These are phyloP conservation scores for Papiliotrema nemorosa DNA, from an alignment of 1,284 basidiomycete genomes.

Conservation along the genomic window DNA sequence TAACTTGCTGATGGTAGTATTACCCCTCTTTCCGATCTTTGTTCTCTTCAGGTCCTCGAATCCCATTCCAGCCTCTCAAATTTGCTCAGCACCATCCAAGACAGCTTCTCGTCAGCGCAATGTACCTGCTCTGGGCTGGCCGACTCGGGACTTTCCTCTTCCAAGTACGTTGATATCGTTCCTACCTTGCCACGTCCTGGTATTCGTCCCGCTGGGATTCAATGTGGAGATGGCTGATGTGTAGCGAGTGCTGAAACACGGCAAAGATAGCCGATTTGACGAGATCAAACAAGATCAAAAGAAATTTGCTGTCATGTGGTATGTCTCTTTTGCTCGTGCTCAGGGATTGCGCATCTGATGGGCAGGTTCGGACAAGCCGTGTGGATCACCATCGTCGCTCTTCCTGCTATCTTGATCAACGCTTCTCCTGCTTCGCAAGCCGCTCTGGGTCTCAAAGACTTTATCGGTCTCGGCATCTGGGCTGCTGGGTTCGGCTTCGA, in stretches of 20 bases:
- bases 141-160: slow-evolving; percentile 64
- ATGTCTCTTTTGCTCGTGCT: slow-evolving; percentile 1
- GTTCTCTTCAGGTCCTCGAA: slow-evolving; percentile 9
- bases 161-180: slow-evolving; percentile 48
- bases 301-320: slow-evolving; percentile 64
- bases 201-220: not conserved
- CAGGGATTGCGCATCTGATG: not conserved
- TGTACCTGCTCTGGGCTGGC: slow-evolving; percentile 60
- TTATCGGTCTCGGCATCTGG: slow-evolving; percentile 59
- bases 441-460: slow-evolving; percentile 60
- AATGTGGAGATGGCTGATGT: slow-evolving; percentile 31
- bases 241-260: slow-evolving; percentile 53
- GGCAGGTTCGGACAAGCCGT: slow-evolving; percentile 62
- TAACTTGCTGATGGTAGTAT: no score
- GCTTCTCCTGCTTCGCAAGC: slow-evolving; percentile 60
- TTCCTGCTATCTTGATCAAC: slow-evolving; percentile 67
- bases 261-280: slow-evolving; percentile 66
- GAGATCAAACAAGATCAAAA: slow-evolving; percentile 61
- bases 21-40: slow-evolving; percentile 20
- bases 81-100: slow-evolving; percentile 47
- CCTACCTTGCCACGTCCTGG: not conserved
- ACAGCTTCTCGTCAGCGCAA: slow-evolving; percentile 59
- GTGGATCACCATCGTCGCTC: slow-evolving; percentile 66
- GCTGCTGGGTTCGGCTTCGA: slow-evolving; percentile 61
- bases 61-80: slow-evolving; percentile 7